Evolutionary conservation across 1,284 basidiomycete species (phyloP).

Genomic region (Meira nashicola): DNA sequence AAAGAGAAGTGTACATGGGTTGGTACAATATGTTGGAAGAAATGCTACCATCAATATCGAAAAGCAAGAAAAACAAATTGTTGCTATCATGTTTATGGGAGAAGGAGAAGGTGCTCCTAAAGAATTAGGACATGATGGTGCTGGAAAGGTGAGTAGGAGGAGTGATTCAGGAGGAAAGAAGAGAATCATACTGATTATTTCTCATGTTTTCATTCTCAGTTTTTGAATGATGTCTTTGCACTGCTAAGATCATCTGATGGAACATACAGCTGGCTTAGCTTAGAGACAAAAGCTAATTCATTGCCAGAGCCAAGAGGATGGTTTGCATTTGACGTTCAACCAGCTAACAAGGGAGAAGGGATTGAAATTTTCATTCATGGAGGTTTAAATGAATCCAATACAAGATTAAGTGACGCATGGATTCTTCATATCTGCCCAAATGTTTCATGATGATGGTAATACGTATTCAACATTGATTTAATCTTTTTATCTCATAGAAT

Average conservation of each 20-base stretch:
- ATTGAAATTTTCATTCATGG: slow-evolving; percentile 45
- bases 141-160: slow-evolving; percentile 39
- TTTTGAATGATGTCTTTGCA: slow-evolving; percentile 15
- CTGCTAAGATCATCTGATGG: slow-evolving; percentile 4
- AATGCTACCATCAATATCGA: not conserved
- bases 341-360: slow-evolving; percentile 2
- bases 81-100: slow-evolving; percentile 52
- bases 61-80: not conserved
- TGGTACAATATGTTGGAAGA: slow-evolving; percentile 10
- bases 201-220: slow-evolving; percentile 12
- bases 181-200: not conserved
- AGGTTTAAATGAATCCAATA: slow-evolving; percentile 50
- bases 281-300: not conserved
- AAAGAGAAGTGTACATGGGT: slow-evolving; percentile 18
- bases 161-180: not conserved
- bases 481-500: too few relatives aligned
- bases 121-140: slow-evolving; percentile 51
- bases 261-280: not conserved
- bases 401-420: slow-evolving; percentile 49
- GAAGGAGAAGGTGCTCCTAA: slow-evolving; percentile 49
- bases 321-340: slow-evolving; percentile 39
- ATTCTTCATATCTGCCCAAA: slow-evolving; percentile 29
- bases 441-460: too few relatives aligned
- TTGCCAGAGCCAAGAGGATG: slow-evolving; percentile 47
- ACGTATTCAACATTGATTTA: too few relatives aligned